Conservation (phyloP, 306 rosid genomes). For the Albizia julibrissin region DNA sequence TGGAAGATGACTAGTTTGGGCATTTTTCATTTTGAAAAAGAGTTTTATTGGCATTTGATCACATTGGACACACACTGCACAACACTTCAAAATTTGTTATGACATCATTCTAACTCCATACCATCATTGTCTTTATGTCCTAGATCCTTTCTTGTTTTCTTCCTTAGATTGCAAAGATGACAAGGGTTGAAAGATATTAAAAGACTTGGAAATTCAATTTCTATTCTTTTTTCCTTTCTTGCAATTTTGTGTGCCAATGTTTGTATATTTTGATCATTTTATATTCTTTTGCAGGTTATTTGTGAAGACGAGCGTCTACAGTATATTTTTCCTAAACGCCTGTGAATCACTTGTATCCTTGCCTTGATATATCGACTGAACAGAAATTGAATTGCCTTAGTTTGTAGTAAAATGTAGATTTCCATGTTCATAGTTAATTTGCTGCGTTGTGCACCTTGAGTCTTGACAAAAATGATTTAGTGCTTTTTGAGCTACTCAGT, state of each 20-base stretch:
- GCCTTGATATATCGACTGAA: not conserved
- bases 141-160: not conserved
- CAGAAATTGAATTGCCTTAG: not conserved
- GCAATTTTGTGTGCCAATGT: not conserved
- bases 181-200: not conserved
- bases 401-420: slow-evolving; percentile 19
- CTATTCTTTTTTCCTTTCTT: not conserved
- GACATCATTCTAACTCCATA: not conserved
- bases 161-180: not conserved
- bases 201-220: not conserved
- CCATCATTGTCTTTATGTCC: no score
- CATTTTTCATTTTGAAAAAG: not conserved
- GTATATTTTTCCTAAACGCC: slow-evolving; percentile 72
- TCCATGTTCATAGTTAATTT: slow-evolving; percentile 8
- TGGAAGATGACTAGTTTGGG: not conserved
- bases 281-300: slow-evolving; percentile 53
- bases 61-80: not conserved
- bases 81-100: not conserved
- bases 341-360: slow-evolving; percentile 31
- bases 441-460: slow-evolving; percentile 9
- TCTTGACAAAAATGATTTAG: not conserved
- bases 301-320: slow-evolving; percentile 81
- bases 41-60: no score
- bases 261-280: slow-evolving; percentile 4
- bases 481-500: not conserved